Evolutionary conservation across 2,329 filamentous ascomycete genomes (phyloP).

Genomic region (Thermothelomyces thermophilus): DNA sequence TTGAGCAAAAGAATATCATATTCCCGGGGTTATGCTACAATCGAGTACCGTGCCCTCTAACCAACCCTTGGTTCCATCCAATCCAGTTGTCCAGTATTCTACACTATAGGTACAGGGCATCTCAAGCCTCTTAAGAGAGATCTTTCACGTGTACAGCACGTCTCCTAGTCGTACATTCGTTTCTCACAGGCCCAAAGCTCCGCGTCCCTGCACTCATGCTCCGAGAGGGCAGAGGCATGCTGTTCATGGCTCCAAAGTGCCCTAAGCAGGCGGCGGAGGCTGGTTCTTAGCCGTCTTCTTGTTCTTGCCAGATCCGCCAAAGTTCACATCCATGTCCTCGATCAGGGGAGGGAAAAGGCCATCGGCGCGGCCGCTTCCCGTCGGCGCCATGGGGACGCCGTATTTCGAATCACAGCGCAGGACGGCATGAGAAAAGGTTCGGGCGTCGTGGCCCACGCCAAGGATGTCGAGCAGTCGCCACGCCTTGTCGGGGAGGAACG

Average conservation of each 20-base stretch:
- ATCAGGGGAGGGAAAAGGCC: constrained; percentile 48
- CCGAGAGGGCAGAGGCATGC: no score
- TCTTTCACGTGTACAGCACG: background rate
- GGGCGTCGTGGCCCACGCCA: constrained; percentile 57
- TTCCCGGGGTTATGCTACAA: constrained; percentile 13
- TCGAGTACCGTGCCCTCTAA: background rate
- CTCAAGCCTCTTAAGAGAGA: background rate
- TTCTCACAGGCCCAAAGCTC: background rate
- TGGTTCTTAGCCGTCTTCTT: background rate
- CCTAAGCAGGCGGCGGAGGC: no score
- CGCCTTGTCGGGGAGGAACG: constrained; percentile 81
- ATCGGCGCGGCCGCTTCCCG: constrained; percentile 34
- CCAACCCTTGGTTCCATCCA: background rate
- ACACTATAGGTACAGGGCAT: constrained; percentile 10
- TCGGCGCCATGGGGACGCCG: constrained; percentile 41
- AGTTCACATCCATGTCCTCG: constrained; percentile 28
- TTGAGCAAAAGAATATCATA: background rate
- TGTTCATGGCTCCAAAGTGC: no score
- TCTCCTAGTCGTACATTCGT: constrained; percentile 9
- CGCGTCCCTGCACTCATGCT: background rate
- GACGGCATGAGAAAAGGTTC: constrained; percentile 56
- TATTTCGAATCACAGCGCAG: constrained; percentile 63
- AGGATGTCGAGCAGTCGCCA: constrained; percentile 67
- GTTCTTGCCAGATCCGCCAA: background rate
- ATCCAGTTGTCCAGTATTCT: constrained; percentile 1